Base-by-base conservation (phyloP, 441 rosid species). In the Eruca vesicaria region DNA sequence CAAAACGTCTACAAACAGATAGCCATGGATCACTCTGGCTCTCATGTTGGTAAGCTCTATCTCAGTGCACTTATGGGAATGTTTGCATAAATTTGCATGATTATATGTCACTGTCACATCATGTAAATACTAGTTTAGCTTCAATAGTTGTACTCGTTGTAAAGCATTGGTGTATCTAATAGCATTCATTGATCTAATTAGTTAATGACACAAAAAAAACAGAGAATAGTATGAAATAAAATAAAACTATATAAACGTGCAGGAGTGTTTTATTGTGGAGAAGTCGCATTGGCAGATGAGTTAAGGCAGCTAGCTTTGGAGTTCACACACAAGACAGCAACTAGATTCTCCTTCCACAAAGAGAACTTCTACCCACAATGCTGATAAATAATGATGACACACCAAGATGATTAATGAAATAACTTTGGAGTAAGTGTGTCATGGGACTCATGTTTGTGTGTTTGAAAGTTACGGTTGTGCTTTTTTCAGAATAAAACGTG, bases 191-290 rank as follows among this genome's bases (percentile, higher is more conserved):
- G 14, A 70, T 12, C 2, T 68, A 53, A 21, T 36, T 4, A 56
- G n/a, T 36, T 7, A 56, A 18, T 11, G 21, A 41, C 41, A 35
- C 41, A 16, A 68, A 21, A 35, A 38, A 38, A 15, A 31, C n/a
- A 58, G 43, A 28, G 57, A 28, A 41, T 9, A 19, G 55, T 68
- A 18, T 50, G 21, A 5, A 56, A 36, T 33, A 33, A 48, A 57
- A 14, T 20, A n/a, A 15, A 32, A 2, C 3, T 57, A 65, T 9
- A 35, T 15, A 36, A 68, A 53, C 16, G 77, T 67, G 73, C 65
- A 69, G 79, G 79, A 69, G 74, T 76, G 48, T 75, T 75, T 57
- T 69, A 69, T 63, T 69, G 79, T 69, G 79, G 79, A 75, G 7
- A 56, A n/a, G 52, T 69, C 0, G 19, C 20, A n/a, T n/a, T 76